Evolutionary conservation across 2,329 filamentous ascomycete genomes (phyloP), one percentile per base, ranked within the genome.

Genomic region (Exophiala lecanii-corni): DNA sequence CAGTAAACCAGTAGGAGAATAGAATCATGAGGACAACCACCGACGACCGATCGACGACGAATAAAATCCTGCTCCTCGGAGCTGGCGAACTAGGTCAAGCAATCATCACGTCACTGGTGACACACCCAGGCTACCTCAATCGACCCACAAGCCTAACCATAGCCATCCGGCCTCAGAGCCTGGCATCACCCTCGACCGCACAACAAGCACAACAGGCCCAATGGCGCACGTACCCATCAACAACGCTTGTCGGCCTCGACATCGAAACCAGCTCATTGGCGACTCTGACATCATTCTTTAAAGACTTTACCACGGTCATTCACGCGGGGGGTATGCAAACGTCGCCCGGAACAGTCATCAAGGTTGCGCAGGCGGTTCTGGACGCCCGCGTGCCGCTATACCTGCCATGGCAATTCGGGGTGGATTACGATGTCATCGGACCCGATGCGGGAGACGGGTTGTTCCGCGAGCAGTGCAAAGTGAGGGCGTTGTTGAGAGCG

Each of bases 401-500:
- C 56, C 71, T 86, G 13, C 82, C 83, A 0, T 87, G 83, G 83
- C 82, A 87, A 59, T 86, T 81, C 58, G 83, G 83, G 1, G 76
- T 85, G 17, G 79, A 87, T 57, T 87, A 86, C 61, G 81, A 86
- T 43, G 58, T 66, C 19, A 76, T 85, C 12, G 59, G 65, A 0
- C 74, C 75, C 0, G 77, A 74, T 18, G 67, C 75, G 32, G 81
- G 84, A 60, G 74, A 79, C 23, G 52, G 52, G 3, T 57, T 86
- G 10, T 86, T 86, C 53, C 80, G 81, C 45, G 82, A 84, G 67
- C 81, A 85, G 63, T 65, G 81, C 0, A 69, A 71, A 40, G 80
- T 84, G 18, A 62, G 81, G 9, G 61, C 63, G 15, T 41, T 76
- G 15, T 62, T 85, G 5, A 62, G 76, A 1, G 60, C 51, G 1